Percentiles rank a stretch among this genome's conserved stretches.
phyloP scores from a whole-genome alignment of 768 basidiomycete genomes.

The Boletus vinaceobasis region DNA sequence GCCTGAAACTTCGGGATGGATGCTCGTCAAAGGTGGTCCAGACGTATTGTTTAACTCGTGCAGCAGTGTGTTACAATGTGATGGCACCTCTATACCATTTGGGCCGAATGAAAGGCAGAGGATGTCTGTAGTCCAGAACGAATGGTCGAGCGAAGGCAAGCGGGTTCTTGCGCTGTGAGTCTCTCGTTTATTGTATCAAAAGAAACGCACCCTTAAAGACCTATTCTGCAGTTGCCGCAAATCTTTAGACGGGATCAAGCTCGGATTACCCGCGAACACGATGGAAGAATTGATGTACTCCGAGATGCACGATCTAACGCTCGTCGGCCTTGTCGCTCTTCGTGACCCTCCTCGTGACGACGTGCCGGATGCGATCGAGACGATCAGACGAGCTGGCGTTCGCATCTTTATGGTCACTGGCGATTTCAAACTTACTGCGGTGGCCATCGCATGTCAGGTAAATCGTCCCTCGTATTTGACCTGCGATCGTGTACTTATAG shows the following conservation, averaged over 20 bases:
- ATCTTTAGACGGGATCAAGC: conserved; percentile 16
- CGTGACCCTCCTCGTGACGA: conserved; percentile 58
- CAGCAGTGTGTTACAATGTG: conserved; percentile 28
- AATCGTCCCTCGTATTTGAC: conserved; percentile 5
- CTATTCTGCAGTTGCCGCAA: conserved; percentile 29
- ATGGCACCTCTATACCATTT: conserved; percentile 34
- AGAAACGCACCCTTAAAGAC: not conserved
- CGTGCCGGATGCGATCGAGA: conserved; percentile 42
- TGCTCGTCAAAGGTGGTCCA: conserved; percentile 58
- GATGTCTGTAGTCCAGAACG: conserved; percentile 32
- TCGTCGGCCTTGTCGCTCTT: conserved; percentile 53
- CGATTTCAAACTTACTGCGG: conserved; percentile 52
- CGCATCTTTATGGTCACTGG: conserved; percentile 58
- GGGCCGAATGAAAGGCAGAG: conserved; percentile 19
- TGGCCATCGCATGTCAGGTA: conserved; percentile 48
- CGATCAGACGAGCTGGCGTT: conserved; percentile 49
- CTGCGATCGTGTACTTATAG: not conserved
- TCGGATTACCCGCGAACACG: conserved; percentile 21
- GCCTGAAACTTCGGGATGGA: conserved; percentile 19
- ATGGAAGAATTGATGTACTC: conserved; percentile 39
- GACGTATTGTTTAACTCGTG: conserved; percentile 48
- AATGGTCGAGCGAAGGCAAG: conserved; percentile 48
- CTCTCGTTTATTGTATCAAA: not conserved
- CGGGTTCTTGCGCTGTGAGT: conserved; percentile 48
- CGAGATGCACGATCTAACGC: conserved; percentile 38